These are phyloP conservation scores for Dryadomyces quercivorus DNA, from an alignment of 2,329 filamentous ascomycete genomes.

Conservation along the genomic window DNA sequence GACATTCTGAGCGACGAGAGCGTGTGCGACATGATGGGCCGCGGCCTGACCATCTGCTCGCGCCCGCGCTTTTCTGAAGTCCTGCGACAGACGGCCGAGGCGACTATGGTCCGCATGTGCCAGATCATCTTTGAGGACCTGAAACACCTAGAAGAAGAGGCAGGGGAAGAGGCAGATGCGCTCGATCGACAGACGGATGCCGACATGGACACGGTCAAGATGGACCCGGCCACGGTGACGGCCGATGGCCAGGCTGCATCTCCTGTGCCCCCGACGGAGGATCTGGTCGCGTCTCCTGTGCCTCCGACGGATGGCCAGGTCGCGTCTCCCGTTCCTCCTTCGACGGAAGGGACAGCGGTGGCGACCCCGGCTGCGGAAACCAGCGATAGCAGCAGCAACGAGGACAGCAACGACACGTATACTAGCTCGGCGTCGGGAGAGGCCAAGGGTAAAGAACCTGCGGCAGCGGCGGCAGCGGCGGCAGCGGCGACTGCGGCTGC, in stretches of 20 bases:
- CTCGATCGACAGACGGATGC: constrained; percentile 55
- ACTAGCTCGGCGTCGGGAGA: background rate
- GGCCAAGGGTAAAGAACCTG: constrained; percentile 2
- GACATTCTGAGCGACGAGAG: constrained; percentile 94
- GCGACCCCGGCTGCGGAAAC: background rate
- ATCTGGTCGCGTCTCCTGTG: background rate
- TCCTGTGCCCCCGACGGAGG: background rate
- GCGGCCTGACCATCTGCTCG: constrained; percentile 92
- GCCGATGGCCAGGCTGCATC: constrained; percentile 6
- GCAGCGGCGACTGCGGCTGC: too few species aligned
- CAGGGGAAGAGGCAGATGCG: constrained; percentile 51
- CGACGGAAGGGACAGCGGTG: background rate
- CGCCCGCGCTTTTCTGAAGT: constrained; percentile 86
- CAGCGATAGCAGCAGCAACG: background rate
- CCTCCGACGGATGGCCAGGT: constrained; percentile 9
- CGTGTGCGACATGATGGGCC: constrained; percentile 99
- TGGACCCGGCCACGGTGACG: constrained; percentile 47
- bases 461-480: too few species aligned
- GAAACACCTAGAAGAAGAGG: constrained; percentile 72
- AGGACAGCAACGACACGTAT: background rate
- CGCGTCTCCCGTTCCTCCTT: background rate
- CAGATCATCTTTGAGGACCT: constrained; percentile 94
- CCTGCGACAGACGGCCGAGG: constrained; percentile 80
- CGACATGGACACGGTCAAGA: constrained; percentile 66
- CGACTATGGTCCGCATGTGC: constrained; percentile 97